phyloP scores from a whole-genome alignment of 352 stramenopile species.

The Phytopythium montanum region DNA sequence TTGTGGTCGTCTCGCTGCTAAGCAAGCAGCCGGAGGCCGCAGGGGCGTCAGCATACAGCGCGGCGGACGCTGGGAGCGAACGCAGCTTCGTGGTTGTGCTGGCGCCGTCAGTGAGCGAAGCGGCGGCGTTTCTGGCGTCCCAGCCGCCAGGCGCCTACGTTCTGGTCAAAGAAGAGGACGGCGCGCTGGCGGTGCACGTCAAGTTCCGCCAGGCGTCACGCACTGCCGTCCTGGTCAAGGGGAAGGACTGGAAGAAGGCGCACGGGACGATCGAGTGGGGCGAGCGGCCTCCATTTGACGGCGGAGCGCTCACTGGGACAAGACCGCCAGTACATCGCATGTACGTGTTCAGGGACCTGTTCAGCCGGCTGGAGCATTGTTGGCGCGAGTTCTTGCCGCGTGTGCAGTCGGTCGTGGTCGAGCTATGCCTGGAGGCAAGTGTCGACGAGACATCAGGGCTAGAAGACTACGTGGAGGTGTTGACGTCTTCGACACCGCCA shows the following conservation, averaged over 20 bases:
- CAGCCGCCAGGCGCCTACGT: conserved; percentile 48
- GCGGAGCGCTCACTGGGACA: conserved; percentile 2
- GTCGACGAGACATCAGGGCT: conserved; percentile 41
- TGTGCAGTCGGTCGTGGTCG: conserved; percentile 53
- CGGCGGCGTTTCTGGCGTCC: conserved; percentile 31
- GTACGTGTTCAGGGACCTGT: conserved; percentile 21
- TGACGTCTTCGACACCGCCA: conserved; percentile 7
- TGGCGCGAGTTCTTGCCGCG: conserved; percentile 56
- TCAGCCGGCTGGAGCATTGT: conserved; percentile 40
- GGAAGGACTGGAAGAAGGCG: conserved; percentile 42
- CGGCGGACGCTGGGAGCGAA: neutral
- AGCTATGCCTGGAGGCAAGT: conserved; percentile 47
- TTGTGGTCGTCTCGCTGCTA: neutral
- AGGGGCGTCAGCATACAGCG: neutral
- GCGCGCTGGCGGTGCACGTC: conserved; percentile 39
- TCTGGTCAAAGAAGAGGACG: conserved; percentile 39
- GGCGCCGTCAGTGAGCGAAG: conserved; percentile 32
- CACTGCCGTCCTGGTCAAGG: conserved; percentile 35
- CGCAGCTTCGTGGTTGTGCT: conserved; percentile 48
- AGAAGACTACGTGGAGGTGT: conserved; percentile 34
- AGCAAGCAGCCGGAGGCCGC: neutral
- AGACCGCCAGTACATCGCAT: conserved; percentile 48
- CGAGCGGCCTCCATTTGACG: neutral
- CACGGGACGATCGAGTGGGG: conserved; percentile 36
- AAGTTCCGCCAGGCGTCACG: conserved; percentile 54